Evolutionary conservation across 768 basidiomycete species (phyloP).

Genomic region (Termitomyces sp.): DNA sequence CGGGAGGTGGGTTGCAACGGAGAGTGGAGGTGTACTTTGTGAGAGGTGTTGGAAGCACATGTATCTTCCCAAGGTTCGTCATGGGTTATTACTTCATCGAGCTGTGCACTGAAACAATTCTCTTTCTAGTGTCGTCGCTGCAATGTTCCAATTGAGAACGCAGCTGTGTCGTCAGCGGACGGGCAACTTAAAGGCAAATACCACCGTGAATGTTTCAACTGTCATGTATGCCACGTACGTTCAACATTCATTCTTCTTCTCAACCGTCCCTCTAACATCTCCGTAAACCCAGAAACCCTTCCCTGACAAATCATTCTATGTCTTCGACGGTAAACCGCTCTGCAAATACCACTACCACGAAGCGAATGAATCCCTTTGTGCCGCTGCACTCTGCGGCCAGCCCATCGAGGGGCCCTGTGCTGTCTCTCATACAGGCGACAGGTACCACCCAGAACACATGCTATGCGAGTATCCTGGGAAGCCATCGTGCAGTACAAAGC

Average conservation of each 20-base stretch:
- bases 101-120: constrained; percentile 1
- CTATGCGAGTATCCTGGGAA: constrained; percentile 65
- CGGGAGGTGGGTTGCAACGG: constrained; percentile 78
- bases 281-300: constrained; percentile 64
- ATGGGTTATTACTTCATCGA: not conserved
- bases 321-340: constrained; percentile 83
- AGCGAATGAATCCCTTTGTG: constrained; percentile 84
- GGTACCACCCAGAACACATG: constrained; percentile 88
- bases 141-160: constrained; percentile 80
- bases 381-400: constrained; percentile 69
- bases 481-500: constrained; percentile 43
- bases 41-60: constrained; percentile 94
- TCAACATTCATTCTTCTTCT: not conserved
- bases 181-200: constrained; percentile 96
- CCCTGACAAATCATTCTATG: constrained; percentile 89
- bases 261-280: not conserved
- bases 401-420: constrained; percentile 95
- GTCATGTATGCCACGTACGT: constrained; percentile 69
- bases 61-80: constrained; percentile 81
- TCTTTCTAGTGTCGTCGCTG: constrained; percentile 70
- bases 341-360: constrained; percentile 94
- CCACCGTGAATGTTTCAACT: constrained; percentile 88
- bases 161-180: constrained; percentile 86
- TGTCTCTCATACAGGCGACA: constrained; percentile 71
- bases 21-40: constrained; percentile 73